Evolutionary conservation across 306 rosid species (phyloP), one percentile per base, ranked within the genome.

Genomic region (Gillenia trifoliata): DNA sequence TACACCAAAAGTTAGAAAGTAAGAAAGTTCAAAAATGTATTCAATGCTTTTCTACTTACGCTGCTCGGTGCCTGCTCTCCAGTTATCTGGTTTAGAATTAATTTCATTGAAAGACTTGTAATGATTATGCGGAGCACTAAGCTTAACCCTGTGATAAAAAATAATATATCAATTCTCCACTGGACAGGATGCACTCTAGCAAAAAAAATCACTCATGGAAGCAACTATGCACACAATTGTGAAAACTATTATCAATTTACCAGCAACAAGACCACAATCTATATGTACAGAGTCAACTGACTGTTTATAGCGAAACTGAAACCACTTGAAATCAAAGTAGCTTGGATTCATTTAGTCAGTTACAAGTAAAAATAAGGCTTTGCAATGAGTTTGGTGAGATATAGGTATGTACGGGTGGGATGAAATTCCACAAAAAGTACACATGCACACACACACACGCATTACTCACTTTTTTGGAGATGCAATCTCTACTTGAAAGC

Each of bases 401-500:
- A 63, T 62, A 59, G 38, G 33, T 77, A 16, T 73, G 70, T 55
- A 64, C 64, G 72, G 72, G 66, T 61, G 64, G 65, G 61, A 71
- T 72, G 70, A 36, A 71, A 79, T 52, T 47, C 54, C 56, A 68
- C 33, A 73, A 59, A 40, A 72, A 30, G 8, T 49, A 26, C 16
- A 75, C 13, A 77, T 52, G 33, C 50, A 33, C 75, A 62, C 36
- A 64, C 36, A 30, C 72, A 66, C 49, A 64, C 36, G 25, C 23
- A 23, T 17, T 25, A 77, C 89, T 87, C 86, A 94, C 98, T 85
- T 88, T 70, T 87, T 77, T 33, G 86, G 87, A 31, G 90, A 87
- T 81, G 56, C 65, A 76, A 83, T 71, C 70, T 83, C 85, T 66
- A 45, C 75, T 75, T 73, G 86, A 78, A 80, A 62, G 79, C 80